Base-by-base conservation (phyloP, 768 basidiomycete genomes). In the Amanita muscaria region DNA sequence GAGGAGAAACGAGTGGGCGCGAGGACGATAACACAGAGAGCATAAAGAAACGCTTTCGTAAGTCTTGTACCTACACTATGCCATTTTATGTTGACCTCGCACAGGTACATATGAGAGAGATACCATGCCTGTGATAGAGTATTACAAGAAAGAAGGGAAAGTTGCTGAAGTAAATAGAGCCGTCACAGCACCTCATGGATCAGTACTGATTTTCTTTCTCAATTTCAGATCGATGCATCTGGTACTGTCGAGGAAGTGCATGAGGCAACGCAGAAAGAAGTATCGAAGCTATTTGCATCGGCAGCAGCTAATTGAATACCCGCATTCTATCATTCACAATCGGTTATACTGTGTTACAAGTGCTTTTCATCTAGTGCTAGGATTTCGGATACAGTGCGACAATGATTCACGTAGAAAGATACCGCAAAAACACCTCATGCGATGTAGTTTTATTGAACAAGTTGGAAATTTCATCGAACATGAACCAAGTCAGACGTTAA, bases 31-130 rank as follows among this genome's bases (percentile, higher is more conserved):
- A 99, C 59, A 70, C 68, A 10, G 90, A 94, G 62, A 90, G 82
- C 60, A 94, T 99, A 65, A 84, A 77, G 67, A 99, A 98, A 65
- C 86, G 96, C n/a, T 97, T 98, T 70, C 69, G 92, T 87, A 59
- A 15, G 83, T 72, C 23, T 19, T 15, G 11, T 24, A 8, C 18
- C 36, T 9, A 27, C 4, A n/a, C 23, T 23, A 9, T 25, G 27
- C 14, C 29, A 30, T 23, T 24, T 40, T 51, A 31, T 38, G 40
- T n/a, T n/a, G 40, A 39, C 24, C 42, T 5, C 46, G 84, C 89
- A 68, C 44, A 86, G 92, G 68, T 24, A 93, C 91, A 1, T 94
- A 97, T 65, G 72, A 83, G 48, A 77, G 80, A 39, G 82, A 88
- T 44, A 88, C 84, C 5, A 90, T 89, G 85, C 94, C 96, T 5